Base-by-base conservation (phyloP, 2,329 filamentous ascomycete genomes). In the Arthroderma uncinatum region DNA sequence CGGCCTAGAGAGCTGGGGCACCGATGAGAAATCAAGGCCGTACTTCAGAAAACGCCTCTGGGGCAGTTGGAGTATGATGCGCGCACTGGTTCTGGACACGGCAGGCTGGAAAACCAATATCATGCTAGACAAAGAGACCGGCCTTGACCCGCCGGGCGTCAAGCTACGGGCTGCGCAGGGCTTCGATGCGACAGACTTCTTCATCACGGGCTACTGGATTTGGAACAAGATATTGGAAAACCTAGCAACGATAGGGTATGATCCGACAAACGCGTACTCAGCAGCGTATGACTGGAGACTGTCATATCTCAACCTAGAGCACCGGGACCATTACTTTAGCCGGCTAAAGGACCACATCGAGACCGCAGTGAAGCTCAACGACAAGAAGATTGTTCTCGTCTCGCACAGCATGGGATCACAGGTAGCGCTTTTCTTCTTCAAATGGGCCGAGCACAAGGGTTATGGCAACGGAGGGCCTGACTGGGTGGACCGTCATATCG, bases 31-130 rank as follows among this genome's bases (percentile, higher is more conserved):
- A 42, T 95, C 91, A 6, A 82, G 89, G 36, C 87, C 86, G 59
- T 98, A 97, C 73, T 98, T 98, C 71, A 81, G 93, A 61, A 95
- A 94, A 74, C 80, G 93, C 56, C 75, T 98, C 53, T 98, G 93
- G 93, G 93, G 93, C 3, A 95, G 89, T 64, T 98, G 94, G 93
- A 95, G 83, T 62, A 98, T 98, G 93, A 96, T 98, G 90, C 82
- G 86, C 53, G 92, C 93, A 0, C 74, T 98, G 62, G 89, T 98
- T 1, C 74, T 95, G 66, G 93, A 97, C 71, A 96, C 97, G 72
- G 85, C 94, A 28, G 79, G 82, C 34, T 98, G 93, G 93, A 98
- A 96, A 76, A 85, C 78, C 65, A 93, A 98, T 70, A 89, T 98
- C 64, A 97, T 97, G 91, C 79, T 98, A 9, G 93, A 98, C 72